Conservation (phyloP, 495 filamentous ascomycete genomes). For the Achaetomiella virescens region DNA sequence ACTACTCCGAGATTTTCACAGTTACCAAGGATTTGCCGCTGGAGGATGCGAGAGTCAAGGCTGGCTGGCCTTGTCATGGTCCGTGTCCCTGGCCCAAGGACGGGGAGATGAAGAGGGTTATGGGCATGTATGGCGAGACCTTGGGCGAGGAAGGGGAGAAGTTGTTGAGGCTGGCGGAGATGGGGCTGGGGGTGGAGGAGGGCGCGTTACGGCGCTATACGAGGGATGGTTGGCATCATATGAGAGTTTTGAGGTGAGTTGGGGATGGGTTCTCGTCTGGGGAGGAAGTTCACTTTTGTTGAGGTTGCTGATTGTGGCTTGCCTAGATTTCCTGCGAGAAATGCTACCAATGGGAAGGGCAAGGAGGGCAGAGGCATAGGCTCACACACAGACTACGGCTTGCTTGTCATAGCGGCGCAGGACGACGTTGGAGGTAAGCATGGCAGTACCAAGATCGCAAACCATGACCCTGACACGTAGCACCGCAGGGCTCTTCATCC, state of each 20-base stretch:
- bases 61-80: slow-evolving; percentile 42
- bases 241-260: slow-evolving; percentile 34
- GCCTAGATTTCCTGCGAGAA: slow-evolving; percentile 33
- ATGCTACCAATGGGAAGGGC: slow-evolving; percentile 40
- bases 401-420: slow-evolving; percentile 41
- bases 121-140: slow-evolving; percentile 26
- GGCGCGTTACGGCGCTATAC: slow-evolving; percentile 30
- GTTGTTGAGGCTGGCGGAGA: slow-evolving; percentile 34
- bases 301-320: not conserved
- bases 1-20: slow-evolving; percentile 46
- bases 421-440: slow-evolving; percentile 39
- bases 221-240: slow-evolving; percentile 44
- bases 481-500: slow-evolving; percentile 34
- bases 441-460: too few species aligned
- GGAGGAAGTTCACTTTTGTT: not conserved
- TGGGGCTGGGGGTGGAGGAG: slow-evolving; percentile 28
- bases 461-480: not conserved
- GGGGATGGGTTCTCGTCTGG: too few species aligned
- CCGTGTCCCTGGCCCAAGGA: slow-evolving; percentile 40
- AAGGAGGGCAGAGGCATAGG: slow-evolving; percentile 41
- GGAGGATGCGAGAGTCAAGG: slow-evolving; percentile 30
- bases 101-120: slow-evolving; percentile 28
- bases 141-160: slow-evolving; percentile 35
- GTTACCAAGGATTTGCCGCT: slow-evolving; percentile 39
- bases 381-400: slow-evolving; percentile 43